Conservation (phyloP, 2,329 filamentous ascomycete species). For the Colletotrichum paranaense region DNA sequence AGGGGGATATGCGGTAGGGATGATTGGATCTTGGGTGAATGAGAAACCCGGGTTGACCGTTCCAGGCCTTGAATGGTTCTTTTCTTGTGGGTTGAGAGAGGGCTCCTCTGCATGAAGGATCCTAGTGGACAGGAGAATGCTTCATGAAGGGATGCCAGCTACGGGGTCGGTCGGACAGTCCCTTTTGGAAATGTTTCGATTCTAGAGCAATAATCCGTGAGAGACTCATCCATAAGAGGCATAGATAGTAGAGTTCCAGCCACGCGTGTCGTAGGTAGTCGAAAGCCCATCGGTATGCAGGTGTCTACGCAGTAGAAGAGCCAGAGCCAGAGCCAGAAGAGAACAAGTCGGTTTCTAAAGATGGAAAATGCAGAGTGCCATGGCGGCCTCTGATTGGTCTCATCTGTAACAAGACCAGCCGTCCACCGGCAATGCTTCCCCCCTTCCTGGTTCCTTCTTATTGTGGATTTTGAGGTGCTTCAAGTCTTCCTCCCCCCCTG, state of each 20-base stretch:
- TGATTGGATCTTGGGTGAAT: not conserved
- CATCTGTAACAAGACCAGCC: not conserved
- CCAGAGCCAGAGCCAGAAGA: not conserved
- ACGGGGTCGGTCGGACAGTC: not conserved
- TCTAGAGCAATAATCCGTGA: too few relatives aligned
- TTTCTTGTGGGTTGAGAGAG: not conserved
- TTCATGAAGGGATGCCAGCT: slow-evolving; percentile 6
- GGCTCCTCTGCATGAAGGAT: slow-evolving; percentile 20
- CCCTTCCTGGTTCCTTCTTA: not conserved
- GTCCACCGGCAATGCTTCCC: slow-evolving; percentile 2
- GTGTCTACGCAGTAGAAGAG: not conserved
- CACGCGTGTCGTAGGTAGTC: not conserved
- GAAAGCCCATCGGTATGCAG: not conserved
- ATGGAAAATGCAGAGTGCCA: slow-evolving; percentile 20
- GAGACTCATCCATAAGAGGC: not conserved
- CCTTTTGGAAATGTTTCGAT: not conserved
- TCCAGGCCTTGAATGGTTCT: not conserved
- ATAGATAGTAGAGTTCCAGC: not conserved
- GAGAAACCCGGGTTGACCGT: not conserved
- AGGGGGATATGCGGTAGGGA: slow-evolving; percentile 25
- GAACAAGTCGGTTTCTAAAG: slow-evolving; percentile 16
- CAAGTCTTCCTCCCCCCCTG: not conserved
- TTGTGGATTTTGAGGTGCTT: slow-evolving; percentile 8
- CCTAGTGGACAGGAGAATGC: slow-evolving; percentile 7
- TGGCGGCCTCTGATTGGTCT: slow-evolving; percentile 16